These are phyloP conservation scores for Talaromyces sp. DNA, from an alignment of 2,329 filamentous ascomycete species.

Conservation along the genomic window DNA sequence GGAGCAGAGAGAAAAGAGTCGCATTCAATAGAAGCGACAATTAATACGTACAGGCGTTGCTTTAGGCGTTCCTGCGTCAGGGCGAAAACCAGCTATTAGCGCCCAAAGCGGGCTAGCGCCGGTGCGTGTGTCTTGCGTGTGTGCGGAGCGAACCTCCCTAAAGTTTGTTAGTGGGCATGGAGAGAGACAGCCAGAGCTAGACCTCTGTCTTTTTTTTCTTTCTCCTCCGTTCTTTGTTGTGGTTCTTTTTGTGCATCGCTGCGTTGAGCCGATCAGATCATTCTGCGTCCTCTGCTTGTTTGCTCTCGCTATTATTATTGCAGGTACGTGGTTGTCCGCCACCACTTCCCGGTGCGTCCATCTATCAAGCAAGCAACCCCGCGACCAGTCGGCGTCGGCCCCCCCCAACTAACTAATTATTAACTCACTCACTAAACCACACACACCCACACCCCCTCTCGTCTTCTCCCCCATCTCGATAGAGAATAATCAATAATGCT, in stretches of 20 bases:
- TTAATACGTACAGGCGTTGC: neutral
- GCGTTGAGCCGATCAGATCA: neutral
- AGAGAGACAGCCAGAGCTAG: neutral
- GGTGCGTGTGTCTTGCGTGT: neutral
- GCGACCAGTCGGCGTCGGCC: neutral
- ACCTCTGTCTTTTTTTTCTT: neutral
- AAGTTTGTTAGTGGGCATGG: neutral
- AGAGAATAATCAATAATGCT: neutral
- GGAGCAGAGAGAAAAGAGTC: no score
- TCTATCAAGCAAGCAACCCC: neutral
- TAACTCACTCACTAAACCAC: neutral
- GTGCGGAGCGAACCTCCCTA: neutral
- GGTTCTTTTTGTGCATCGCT: neutral
- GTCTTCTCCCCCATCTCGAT: neutral
- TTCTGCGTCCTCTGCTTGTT: neutral
- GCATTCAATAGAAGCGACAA: no score
- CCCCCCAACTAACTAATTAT: neutral
- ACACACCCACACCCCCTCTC: neutral
- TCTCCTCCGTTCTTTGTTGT: neutral
- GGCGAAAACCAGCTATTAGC: neutral
- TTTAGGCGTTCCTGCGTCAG: neutral
- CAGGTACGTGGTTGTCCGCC: neutral
- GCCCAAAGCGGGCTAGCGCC: neutral
- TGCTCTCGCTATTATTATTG: neutral
- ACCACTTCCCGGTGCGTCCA: neutral